Evolutionary conservation across 768 basidiomycete genomes (phyloP), one percentile per base, ranked within the genome.

Genomic region (Dendrothele bispora): DNA sequence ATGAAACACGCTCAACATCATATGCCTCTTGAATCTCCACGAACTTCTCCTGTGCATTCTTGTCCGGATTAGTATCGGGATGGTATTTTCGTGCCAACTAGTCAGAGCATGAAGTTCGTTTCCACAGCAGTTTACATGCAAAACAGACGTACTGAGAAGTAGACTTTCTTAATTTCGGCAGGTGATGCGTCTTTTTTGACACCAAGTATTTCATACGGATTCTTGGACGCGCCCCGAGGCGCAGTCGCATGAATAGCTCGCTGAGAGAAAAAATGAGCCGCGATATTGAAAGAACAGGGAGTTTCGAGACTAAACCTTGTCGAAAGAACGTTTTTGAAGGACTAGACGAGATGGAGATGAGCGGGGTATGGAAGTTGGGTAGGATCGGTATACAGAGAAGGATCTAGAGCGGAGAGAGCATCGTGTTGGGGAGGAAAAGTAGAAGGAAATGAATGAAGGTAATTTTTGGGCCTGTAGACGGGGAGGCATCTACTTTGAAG

Each of bases 11-110:
- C 55, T 57, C 37, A 53, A 98, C 95, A 67, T 98, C 97, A 71
- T 98, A 99, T 10, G 97, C 97, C 58, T 84, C 81, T 64, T 98
- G 97, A 48, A 98, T 98, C 66, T 99, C 95, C 15, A 95, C 78
- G 65, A 99, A 99, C 64, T 90, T 91, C 53, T 89, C 90, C 57
- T 91, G 86, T 0, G 95, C 91, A 39, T 75, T 77, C 59, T 91
- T 88, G 69, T 95, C 91, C 34, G 92, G 88, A 68, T 94, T 98
- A 11, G 94, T 94, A 61, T 99, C 97, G 0, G 97, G 97, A 66
- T 99, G 97, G 61, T 88, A 97, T 74, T 98, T 95, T 52, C 95
- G 89, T 15, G 97, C 97, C 54, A 99, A 86, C 95, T 97, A 61
- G 27, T 54, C 28, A 46, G 47, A 55, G 26, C 42, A 39, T 50